phyloP scores from a whole-genome alignment of 2,329 filamentous ascomycete genomes.

The Aspergillus pseudonomiae region DNA sequence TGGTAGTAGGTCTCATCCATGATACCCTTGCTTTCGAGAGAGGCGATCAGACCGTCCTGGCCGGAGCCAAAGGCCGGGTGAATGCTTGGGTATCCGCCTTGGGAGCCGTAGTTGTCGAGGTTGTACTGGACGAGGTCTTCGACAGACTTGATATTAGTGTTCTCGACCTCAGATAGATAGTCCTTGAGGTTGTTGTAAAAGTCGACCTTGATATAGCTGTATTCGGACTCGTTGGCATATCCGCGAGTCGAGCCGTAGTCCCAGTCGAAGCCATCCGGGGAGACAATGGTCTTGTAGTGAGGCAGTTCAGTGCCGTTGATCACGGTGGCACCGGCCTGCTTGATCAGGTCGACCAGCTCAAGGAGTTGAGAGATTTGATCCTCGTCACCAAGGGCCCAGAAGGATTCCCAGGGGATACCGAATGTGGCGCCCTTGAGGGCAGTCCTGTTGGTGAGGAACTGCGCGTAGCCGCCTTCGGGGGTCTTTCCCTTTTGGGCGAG shows the following conservation, averaged over 20 bases:
- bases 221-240: slow-evolving; percentile 72
- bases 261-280: slow-evolving; percentile 73
- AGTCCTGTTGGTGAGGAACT: slow-evolving; percentile 57
- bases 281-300: slow-evolving; percentile 63
- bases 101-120: slow-evolving; percentile 63
- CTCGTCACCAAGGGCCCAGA: slow-evolving; percentile 65
- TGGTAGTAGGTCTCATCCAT: slow-evolving; percentile 68
- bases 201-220: slow-evolving; percentile 69
- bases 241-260: slow-evolving; percentile 66
- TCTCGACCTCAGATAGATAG: slow-evolving; percentile 65
- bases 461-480: slow-evolving; percentile 59
- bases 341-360: slow-evolving; percentile 56
- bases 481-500: slow-evolving; percentile 58
- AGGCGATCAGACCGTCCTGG: slow-evolving; percentile 71
- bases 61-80: slow-evolving; percentile 69
- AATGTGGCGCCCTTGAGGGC: slow-evolving; percentile 66
- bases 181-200: slow-evolving; percentile 63
- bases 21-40: slow-evolving; percentile 61
- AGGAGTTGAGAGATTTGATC: slow-evolving; percentile 60
- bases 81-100: slow-evolving; percentile 66
- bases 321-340: slow-evolving; percentile 65
- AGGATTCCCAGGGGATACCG: slow-evolving; percentile 71
- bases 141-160: slow-evolving; percentile 62
- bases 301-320: slow-evolving; percentile 72
- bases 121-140: slow-evolving; percentile 69